phyloP scores from a whole-genome alignment of 1,284 basidiomycete species.

The Hortiboletus rubellus region DNA sequence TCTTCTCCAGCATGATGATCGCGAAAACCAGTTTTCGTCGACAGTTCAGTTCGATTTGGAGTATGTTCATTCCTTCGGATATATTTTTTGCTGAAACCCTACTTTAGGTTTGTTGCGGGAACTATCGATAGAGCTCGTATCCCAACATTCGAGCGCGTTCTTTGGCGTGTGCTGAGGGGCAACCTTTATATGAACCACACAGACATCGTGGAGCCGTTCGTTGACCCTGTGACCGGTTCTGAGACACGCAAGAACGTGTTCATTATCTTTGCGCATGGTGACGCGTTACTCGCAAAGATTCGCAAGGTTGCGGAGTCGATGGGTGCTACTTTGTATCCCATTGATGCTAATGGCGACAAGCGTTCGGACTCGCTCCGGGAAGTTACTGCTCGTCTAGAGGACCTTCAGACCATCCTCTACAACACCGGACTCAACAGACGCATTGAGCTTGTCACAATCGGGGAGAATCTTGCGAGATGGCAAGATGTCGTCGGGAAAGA shows the following conservation, averaged over 20 bases:
- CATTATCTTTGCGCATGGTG: conserved; percentile 99
- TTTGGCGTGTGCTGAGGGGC: conserved; percentile 97
- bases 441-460: conserved; percentile 83
- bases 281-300: conserved; percentile 92
- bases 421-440: conserved; percentile 88
- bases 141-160: conserved; percentile 93
- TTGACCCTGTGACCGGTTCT: conserved; percentile 78
- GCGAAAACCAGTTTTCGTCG: conserved; percentile 64
- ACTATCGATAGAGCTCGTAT: conserved; percentile 94
- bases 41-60: conserved; percentile 83
- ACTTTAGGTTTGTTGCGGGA: conserved; percentile 84
- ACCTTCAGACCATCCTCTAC: conserved; percentile 88
- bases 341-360: conserved; percentile 92
- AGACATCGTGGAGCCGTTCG: conserved; percentile 92
- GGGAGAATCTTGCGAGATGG: conserved; percentile 88
- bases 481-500: conserved; percentile 94
- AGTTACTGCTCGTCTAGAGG: conserved; percentile 88
- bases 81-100: conserved; percentile 2
- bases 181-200: conserved; percentile 99
- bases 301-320: conserved; percentile 98
- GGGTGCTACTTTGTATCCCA: conserved; percentile 96
- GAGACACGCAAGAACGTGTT: conserved; percentile 98
- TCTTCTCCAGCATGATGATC: conserved; percentile 88
- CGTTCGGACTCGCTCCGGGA: conserved; percentile 89
- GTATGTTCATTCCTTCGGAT: conserved; percentile 41